Evolutionary conservation across 176 grass and related monocot genomes (phyloP).

Genomic region (Avena atlantica): DNA sequence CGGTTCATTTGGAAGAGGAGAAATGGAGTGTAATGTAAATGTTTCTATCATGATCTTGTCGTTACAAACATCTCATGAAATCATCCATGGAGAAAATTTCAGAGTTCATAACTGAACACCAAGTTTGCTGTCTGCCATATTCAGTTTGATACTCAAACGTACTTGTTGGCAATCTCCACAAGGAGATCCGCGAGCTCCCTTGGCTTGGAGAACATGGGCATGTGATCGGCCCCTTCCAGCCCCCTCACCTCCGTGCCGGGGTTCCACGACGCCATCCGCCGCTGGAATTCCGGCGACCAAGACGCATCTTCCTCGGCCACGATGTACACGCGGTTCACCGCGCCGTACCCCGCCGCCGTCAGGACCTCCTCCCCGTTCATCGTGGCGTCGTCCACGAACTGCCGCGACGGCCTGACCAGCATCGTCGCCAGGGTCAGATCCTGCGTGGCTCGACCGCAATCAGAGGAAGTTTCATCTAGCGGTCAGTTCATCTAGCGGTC

Average conservation of each 20-base stretch:
- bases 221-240: slow-evolving; percentile 55
- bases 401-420: slow-evolving; percentile 22
- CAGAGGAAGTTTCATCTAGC: not conserved
- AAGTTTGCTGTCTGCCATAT: not conserved
- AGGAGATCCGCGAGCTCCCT: slow-evolving; percentile 47
- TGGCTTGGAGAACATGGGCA: slow-evolving; percentile 57
- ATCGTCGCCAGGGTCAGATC: slow-evolving; percentile 46
- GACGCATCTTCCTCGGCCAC: slow-evolving; percentile 35
- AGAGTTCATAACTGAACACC: not conserved
- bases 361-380: not conserved
- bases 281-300: not conserved
- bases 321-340: slow-evolving; percentile 45
- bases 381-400: slow-evolving; percentile 29
- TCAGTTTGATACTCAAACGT: not conserved
- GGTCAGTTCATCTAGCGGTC: too few species aligned
- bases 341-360: slow-evolving; percentile 40
- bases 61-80: not conserved
- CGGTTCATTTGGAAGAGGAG: not conserved
- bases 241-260: slow-evolving; percentile 45
- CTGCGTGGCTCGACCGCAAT: not conserved
- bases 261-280: slow-evolving; percentile 49
- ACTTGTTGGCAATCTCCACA: slow-evolving; percentile 36
- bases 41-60: not conserved
- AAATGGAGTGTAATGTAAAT: slow-evolving; percentile 8
- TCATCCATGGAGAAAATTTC: not conserved